Evolutionary conservation across 768 basidiomycete species (phyloP).

Genomic region (Auricularia cornea): DNA sequence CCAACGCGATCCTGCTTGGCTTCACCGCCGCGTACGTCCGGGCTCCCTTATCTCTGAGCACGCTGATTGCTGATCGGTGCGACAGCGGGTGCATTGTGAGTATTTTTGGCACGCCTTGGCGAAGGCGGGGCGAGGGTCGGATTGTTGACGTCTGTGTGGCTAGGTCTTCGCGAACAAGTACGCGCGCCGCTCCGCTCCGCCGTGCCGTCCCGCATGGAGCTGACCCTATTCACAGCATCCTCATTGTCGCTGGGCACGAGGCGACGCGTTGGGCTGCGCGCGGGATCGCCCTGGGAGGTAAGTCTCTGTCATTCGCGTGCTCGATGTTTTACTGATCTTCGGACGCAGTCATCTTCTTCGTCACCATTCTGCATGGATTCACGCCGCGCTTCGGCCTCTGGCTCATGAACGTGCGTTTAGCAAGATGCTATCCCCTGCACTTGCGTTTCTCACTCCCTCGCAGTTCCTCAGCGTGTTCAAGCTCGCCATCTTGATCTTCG

Average conservation of each 20-base stretch:
- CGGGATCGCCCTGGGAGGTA: slow-evolving; percentile 51
- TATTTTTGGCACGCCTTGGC: not conserved
- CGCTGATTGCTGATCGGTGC: not conserved
- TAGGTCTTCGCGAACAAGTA: slow-evolving; percentile 25
- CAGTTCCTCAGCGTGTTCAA: slow-evolving; percentile 48
- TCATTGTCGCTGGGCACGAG: slow-evolving; percentile 34
- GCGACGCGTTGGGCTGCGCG: slow-evolving; percentile 43
- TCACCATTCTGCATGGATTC: slow-evolving; percentile 44
- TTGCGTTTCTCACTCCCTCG: not conserved
- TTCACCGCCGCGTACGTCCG: slow-evolving; percentile 16
- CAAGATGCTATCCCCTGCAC: too few species aligned
- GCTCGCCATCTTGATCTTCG: slow-evolving; percentile 42
- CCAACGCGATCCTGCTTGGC: slow-evolving; percentile 37
- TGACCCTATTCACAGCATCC: slow-evolving; percentile 29
- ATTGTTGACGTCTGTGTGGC: slow-evolving; percentile 10
- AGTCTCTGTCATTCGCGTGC: slow-evolving; percentile 4
- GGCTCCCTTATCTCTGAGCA: not conserved
- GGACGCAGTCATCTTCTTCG: slow-evolving; percentile 39
- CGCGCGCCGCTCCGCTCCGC: slow-evolving; percentile 6
- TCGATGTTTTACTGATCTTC: too few species aligned
- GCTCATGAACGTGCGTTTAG: slow-evolving; percentile 50
- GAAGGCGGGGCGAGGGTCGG: too few species aligned
- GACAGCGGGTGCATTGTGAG: not conserved
- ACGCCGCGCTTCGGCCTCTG: slow-evolving; percentile 39
- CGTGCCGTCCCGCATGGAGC: slow-evolving; percentile 10